Percentiles rank a stretch among this genome's conserved stretches.
phyloP scores from a whole-genome alignment of 2,329 filamentous ascomycete genomes.

The Colletotrichum karsti region DNA sequence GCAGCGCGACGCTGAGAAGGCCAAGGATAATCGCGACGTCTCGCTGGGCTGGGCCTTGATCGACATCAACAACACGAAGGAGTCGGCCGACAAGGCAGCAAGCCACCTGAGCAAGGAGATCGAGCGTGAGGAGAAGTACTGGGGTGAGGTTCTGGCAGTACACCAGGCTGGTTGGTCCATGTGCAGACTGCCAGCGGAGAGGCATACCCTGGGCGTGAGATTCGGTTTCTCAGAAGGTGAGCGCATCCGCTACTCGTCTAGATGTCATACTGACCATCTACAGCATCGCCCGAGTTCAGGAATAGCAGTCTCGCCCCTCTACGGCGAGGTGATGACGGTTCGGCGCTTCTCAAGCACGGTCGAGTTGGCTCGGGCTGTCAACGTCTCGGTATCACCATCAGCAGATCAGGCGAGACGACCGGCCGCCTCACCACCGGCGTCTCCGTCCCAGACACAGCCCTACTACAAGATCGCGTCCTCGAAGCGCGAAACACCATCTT shows the following conservation, averaged over 20 bases:
- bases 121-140: conserved; percentile 83
- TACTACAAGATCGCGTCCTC: conserved; percentile 74
- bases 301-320: conserved; percentile 84
- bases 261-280: conserved; percentile 35
- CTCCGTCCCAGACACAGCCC: conserved; percentile 63
- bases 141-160: conserved; percentile 84
- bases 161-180: conserved; percentile 88
- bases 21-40: conserved; percentile 64
- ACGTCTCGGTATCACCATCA: conserved; percentile 74
- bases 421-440: conserved; percentile 64
- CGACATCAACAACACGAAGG: conserved; percentile 77
- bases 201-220: conserved; percentile 80
- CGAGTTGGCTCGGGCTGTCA: conserved; percentile 59
- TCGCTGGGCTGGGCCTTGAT: conserved; percentile 80
- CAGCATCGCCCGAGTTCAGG: conserved; percentile 65
- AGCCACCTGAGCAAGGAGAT: conserved; percentile 80
- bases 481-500: conserved; percentile 83
- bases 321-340: conserved; percentile 77
- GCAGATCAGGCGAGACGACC: conserved; percentile 62
- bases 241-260: not conserved
- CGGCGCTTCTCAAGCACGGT: conserved; percentile 76
- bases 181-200: conserved; percentile 77
- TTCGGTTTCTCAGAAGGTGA: conserved; percentile 86
- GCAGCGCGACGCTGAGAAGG: conserved; percentile 27
- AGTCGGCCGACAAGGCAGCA: conserved; percentile 77